These are phyloP conservation scores for Elsinoe necatrix DNA, from an alignment of 2,329 filamentous ascomycete species.

Conservation along the genomic window DNA sequence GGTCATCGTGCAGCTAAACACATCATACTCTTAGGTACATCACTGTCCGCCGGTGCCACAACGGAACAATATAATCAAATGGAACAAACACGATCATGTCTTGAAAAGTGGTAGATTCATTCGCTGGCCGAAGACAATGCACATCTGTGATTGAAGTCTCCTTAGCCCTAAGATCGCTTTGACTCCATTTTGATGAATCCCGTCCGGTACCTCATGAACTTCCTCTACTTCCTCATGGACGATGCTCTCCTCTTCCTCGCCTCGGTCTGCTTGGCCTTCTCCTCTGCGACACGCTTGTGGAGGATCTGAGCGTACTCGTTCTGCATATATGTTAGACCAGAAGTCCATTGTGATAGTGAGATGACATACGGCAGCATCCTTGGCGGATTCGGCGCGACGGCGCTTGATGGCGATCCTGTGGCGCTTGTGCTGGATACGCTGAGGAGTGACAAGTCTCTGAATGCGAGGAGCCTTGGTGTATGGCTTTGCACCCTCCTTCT, in stretches of 20 bases:
- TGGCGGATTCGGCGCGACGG: conserved; percentile 90
- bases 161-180: background rate
- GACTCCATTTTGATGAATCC: conserved; percentile 15
- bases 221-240: conserved; percentile 72
- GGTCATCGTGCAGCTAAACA: background rate
- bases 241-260: conserved; percentile 93
- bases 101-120: conserved; percentile 4
- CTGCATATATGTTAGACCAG: conserved; percentile 45
- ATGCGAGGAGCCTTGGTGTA: conserved; percentile 99
- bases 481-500: conserved; percentile 92
- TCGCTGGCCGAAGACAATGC: conserved; percentile 13
- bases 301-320: conserved; percentile 95
- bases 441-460: conserved; percentile 97
- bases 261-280: conserved; percentile 89
- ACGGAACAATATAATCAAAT: no score
- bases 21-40: background rate
- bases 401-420: conserved; percentile 97
- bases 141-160: conserved; percentile 5
- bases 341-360: conserved; percentile 1
- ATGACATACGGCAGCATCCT: conserved; percentile 90
- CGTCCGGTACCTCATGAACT: background rate
- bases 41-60: background rate
- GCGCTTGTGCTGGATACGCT: conserved; percentile 99
- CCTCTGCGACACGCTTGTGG: conserved; percentile 93
- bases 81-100: no score